Base-by-base conservation (phyloP, 352 stramenopile genomes). In the Phytophthora cactorum region DNA sequence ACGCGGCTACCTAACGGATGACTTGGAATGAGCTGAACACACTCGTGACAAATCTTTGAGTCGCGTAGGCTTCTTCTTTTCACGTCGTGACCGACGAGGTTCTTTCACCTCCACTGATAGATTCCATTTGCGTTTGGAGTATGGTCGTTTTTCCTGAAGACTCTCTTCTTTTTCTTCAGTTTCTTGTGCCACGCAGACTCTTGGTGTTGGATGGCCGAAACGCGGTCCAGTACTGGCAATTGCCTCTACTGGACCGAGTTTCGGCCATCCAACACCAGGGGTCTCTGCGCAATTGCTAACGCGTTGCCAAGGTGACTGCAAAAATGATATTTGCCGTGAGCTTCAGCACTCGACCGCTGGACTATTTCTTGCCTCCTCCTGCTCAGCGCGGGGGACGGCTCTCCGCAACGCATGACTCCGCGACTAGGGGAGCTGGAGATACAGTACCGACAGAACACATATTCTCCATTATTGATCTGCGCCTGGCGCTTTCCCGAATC, bases 271-370 rank as follows among this genome's bases (percentile, higher is more conserved):
- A 54, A 1, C 43, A 55, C 6, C 43, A 43, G 0, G 51, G 57
- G 28, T 7, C 17, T 4, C 15, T 56, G 0, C 17, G 60, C 1
- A 47, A 28, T 14, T 25, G 14, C 0, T 68, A 61, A 3, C 43
- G 32, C 0, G 50, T 60, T 0, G 17, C 45, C 29, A 51, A 55
- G 32, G 59, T 60, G 6, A 67, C 59, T 4, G 60, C 44, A 6
- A 67, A 67, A n/a, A 61, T 60, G 51, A 10, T 67, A 2, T 67
- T 61, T 22, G 29, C 51, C 0, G 52, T 60, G 8, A 49, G 57
- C 36, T 67, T 60, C 25, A 43, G 52, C 0, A 51, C 51, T 1
- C 32, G 51, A 4, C 41, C 17, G 5, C 15, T 60, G 0, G 50
- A 61, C 12, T 51, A 56, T 5, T 67, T 61, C 17, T 12, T 67